Conservation (phyloP, 257 asterid genomes). For the Asclepias syriaca region DNA sequence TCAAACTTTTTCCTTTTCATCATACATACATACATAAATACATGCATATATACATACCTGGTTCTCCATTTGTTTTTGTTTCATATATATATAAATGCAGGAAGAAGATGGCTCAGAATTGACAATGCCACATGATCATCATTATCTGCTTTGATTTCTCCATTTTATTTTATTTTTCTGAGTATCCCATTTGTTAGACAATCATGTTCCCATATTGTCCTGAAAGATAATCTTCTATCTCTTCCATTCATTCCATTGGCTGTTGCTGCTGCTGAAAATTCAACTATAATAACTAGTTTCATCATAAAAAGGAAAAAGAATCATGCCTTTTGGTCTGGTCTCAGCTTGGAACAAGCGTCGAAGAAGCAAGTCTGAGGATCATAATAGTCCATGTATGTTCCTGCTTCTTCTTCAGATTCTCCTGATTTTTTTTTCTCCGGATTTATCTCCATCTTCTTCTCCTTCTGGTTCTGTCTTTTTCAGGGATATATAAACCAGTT, state of each 20-base stretch:
- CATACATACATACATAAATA: conserved; percentile 1
- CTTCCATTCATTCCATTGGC: background rate
- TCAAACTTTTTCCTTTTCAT: conserved; percentile 11
- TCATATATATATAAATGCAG: background rate
- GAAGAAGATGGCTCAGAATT: background rate
- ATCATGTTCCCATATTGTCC: background rate
- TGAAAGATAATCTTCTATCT: background rate
- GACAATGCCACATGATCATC: background rate
- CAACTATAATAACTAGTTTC: conserved; percentile 4
- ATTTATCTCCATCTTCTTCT: background rate
- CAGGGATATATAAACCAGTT: conserved; percentile 86
- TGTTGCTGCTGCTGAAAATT: conserved; percentile 16
- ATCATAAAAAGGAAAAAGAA: conserved; percentile 17
- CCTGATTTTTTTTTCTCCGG: background rate
- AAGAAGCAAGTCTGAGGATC: conserved; percentile 93
- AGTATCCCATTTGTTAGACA: background rate
- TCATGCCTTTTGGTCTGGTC: conserved; percentile 87
- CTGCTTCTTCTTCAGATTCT: background rate
- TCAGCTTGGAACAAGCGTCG: conserved; percentile 95
- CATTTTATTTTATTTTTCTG: background rate
- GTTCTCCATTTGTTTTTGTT: background rate
- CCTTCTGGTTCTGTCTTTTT: conserved; percentile 14
- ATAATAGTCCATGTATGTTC: conserved; percentile 57
- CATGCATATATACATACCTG: background rate
- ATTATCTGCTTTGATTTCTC: background rate